Evolutionary conservation across 1,284 basidiomycete species (phyloP).

Genomic region (Boletellus sp.): DNA sequence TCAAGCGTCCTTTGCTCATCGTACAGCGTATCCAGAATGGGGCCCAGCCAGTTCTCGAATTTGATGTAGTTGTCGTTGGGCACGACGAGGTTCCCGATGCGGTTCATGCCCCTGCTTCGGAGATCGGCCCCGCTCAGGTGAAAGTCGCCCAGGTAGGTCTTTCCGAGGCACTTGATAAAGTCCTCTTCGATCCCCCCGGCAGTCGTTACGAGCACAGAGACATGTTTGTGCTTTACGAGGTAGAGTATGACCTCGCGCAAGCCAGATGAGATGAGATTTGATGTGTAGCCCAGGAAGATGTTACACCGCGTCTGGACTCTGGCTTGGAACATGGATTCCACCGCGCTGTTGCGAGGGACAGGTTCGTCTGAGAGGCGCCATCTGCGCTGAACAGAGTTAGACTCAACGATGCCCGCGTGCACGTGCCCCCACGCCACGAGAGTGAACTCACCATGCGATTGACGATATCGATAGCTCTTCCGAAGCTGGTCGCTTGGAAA

Average conservation of each 20-base stretch:
- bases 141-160: slow-evolving; percentile 94
- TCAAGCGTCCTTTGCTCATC: slow-evolving; percentile 77
- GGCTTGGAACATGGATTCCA: slow-evolving; percentile 51
- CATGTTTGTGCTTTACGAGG: slow-evolving; percentile 91
- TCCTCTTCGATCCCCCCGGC: slow-evolving; percentile 99
- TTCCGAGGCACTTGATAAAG: slow-evolving; percentile 96
- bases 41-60: slow-evolving; percentile 98
- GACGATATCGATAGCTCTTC: slow-evolving; percentile 86
- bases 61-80: slow-evolving; percentile 99
- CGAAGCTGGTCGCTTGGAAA: slow-evolving; percentile 92
- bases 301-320: slow-evolving; percentile 73
- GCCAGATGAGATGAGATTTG: slow-evolving; percentile 97
- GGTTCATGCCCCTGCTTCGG: slow-evolving; percentile 87
- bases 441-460: slow-evolving; percentile 65
- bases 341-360: slow-evolving; percentile 32
- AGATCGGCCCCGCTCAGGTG: slow-evolving; percentile 87
- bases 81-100: slow-evolving; percentile 94
- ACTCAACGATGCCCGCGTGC: background rate
- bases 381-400: slow-evolving; percentile 48
- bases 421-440: slow-evolving; percentile 29
- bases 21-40: slow-evolving; percentile 90
- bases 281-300: slow-evolving; percentile 97
- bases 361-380: slow-evolving; percentile 86
- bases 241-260: slow-evolving; percentile 90
- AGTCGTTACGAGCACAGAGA: slow-evolving; percentile 91